Evolutionary conservation across 148 eudicot genomes (phyloP).

Genomic region (Bassia scoparia): DNA sequence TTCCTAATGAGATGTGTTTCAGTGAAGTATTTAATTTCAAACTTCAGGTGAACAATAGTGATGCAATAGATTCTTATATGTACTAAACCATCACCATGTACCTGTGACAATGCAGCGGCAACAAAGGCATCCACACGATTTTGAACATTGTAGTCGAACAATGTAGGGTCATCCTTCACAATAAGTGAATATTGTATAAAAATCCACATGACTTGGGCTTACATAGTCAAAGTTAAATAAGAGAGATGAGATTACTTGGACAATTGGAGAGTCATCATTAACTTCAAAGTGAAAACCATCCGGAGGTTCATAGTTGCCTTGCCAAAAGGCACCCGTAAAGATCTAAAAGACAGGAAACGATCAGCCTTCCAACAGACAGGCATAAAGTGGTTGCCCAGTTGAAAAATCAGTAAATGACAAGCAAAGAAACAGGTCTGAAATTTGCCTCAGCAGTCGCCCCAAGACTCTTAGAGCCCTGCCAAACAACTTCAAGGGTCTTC

Average conservation of each 20-base stretch:
- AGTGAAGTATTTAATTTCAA: not conserved
- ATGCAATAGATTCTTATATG: not conserved
- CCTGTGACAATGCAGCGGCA: constrained; percentile 85
- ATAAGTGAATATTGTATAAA: constrained; percentile 19
- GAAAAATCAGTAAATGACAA: not conserved
- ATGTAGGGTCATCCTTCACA: constrained; percentile 71
- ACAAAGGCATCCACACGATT: constrained; percentile 87
- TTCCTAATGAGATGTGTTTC: not conserved
- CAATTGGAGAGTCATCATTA: constrained; percentile 58
- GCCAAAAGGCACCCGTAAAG: constrained; percentile 77
- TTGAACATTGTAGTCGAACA: constrained; percentile 95
- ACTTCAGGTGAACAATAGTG: not conserved
- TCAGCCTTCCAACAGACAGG: not conserved
- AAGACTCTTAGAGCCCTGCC: constrained; percentile 86
- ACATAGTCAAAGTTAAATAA: not conserved
- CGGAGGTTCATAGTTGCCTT: constrained; percentile 79
- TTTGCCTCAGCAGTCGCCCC: constrained; percentile 78
- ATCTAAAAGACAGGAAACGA: constrained; percentile 43
- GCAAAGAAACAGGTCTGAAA: constrained; percentile 9
- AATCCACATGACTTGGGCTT: not conserved
- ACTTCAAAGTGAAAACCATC: constrained; percentile 77
- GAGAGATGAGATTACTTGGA: constrained; percentile 55
- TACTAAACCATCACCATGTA: constrained; percentile 23
- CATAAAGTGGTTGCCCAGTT: not conserved
- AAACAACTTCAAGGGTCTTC: constrained; percentile 84